phyloP scores from a whole-genome alignment of 805 yeast species.

The Kuraishia cidri region DNA sequence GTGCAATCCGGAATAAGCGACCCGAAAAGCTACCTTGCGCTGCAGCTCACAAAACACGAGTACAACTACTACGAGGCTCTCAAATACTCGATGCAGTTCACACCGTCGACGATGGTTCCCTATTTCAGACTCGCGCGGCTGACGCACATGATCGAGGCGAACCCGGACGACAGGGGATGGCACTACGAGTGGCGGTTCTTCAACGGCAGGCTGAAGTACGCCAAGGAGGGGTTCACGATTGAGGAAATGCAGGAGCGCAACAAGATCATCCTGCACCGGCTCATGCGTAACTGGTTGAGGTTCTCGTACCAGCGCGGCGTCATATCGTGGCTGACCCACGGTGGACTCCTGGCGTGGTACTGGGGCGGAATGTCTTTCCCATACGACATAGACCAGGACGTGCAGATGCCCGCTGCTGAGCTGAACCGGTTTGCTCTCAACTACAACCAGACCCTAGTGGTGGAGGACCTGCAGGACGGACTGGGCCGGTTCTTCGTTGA shows the following conservation, averaged over 20 bases:
- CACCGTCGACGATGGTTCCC: constrained; percentile 11
- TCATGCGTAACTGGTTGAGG: constrained; percentile 44
- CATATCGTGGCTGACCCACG: constrained; percentile 56
- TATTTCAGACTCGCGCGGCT: constrained; percentile 23
- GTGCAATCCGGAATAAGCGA: constrained; percentile 9
- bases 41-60: constrained; percentile 9
- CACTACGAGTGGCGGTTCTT: too few relatives aligned
- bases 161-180: constrained; percentile 1
- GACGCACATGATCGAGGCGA: not conserved
- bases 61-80: constrained; percentile 9
- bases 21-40: constrained; percentile 18
- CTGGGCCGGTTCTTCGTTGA: constrained; percentile 20
- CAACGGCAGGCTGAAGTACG: constrained; percentile 10
- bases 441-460: constrained; percentile 39
- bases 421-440: constrained; percentile 30
- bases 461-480: constrained; percentile 28
- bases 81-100: constrained; percentile 4
- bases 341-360: constrained; percentile 53
- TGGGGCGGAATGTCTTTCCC: constrained; percentile 51
- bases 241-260: not conserved
- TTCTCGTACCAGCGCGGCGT: constrained; percentile 34
- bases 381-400: constrained; percentile 52
- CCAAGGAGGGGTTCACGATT: constrained; percentile 1
- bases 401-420: constrained; percentile 43
- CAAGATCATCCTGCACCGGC: constrained; percentile 31